phyloP scores from a whole-genome alignment of 2,329 filamentous ascomycete species.

The Teratosphaeria viscida region DNA sequence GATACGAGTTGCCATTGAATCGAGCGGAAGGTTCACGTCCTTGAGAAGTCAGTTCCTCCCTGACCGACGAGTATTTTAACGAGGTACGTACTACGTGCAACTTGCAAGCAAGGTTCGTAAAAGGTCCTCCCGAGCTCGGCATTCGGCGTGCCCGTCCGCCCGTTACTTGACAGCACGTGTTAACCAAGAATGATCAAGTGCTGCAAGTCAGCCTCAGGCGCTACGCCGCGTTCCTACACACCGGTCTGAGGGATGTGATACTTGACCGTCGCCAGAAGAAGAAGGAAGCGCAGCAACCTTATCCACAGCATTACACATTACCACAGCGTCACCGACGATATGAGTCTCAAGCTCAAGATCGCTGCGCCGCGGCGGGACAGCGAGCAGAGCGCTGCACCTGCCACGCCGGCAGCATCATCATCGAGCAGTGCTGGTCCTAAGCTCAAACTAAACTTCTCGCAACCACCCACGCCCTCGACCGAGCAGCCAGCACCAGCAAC shows the following conservation, averaged over 20 bases:
- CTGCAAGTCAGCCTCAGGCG: neutral
- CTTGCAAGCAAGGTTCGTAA: neutral
- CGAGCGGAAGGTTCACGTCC: too few relatives aligned
- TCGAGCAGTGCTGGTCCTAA: conserved; percentile 8
- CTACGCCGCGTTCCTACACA: neutral
- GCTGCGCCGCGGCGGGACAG: neutral
- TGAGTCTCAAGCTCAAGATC: conserved; percentile 7
- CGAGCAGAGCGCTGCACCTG: conserved; percentile 1
- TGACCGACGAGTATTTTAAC: too few relatives aligned
- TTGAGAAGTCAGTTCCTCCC: too few relatives aligned
- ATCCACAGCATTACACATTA: neutral
- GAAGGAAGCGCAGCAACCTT: neutral
- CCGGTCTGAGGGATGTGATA: neutral
- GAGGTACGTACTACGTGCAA: too few relatives aligned
- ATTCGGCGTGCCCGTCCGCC: neutral
- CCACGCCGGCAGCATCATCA: conserved; percentile 6
- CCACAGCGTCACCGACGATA: conserved; percentile 2
- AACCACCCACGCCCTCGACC: conserved; percentile 18
- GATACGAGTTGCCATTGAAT: too few relatives aligned
- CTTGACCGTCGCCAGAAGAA: neutral
- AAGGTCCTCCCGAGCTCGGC: neutral
- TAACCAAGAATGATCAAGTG: neutral
- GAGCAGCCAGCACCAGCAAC: conserved; percentile 18
- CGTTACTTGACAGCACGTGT: neutral
- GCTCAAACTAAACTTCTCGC: conserved; percentile 14